Evolutionary conservation across 345 rosid genomes (phyloP).

Genomic region (Draba incana): DNA sequence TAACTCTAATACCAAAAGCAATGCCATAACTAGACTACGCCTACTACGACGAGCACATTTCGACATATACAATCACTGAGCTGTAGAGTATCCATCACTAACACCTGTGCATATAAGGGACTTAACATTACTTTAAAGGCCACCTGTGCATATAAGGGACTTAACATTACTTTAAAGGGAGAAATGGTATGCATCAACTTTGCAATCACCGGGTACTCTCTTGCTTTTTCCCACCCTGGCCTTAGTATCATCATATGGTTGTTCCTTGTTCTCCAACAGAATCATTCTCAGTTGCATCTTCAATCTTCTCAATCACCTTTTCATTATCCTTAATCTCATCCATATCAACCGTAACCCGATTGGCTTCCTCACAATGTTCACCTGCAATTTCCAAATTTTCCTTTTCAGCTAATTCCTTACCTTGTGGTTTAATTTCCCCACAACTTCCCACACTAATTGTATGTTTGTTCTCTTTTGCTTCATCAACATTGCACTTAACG

Average conservation of each 20-base stretch:
- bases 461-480: constrained; percentile 17
- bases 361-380: constrained; percentile 23
- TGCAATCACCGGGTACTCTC: constrained; percentile 9
- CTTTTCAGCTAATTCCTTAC: constrained; percentile 16
- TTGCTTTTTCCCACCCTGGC: background rate
- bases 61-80: constrained; percentile 31
- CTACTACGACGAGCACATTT: constrained; percentile 37
- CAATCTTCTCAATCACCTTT: constrained; percentile 27
- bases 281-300: constrained; percentile 29
- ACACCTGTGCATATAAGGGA: constrained; percentile 41
- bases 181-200: constrained; percentile 36
- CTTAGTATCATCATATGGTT: constrained; percentile 24
- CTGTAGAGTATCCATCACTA: constrained; percentile 29
- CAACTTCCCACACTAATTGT: background rate
- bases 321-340: constrained; percentile 32
- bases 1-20: constrained; percentile 18
- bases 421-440: constrained; percentile 9
- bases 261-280: constrained; percentile 30
- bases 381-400: constrained; percentile 16
- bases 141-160: constrained; percentile 43
- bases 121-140: constrained; percentile 34
- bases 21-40: constrained; percentile 26
- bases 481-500: constrained; percentile 12
- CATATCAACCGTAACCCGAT: constrained; percentile 16
- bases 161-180: constrained; percentile 32